phyloP scores from a whole-genome alignment of 2,329 filamentous ascomycete genomes.

The Aurifilum marmelostoma region DNA sequence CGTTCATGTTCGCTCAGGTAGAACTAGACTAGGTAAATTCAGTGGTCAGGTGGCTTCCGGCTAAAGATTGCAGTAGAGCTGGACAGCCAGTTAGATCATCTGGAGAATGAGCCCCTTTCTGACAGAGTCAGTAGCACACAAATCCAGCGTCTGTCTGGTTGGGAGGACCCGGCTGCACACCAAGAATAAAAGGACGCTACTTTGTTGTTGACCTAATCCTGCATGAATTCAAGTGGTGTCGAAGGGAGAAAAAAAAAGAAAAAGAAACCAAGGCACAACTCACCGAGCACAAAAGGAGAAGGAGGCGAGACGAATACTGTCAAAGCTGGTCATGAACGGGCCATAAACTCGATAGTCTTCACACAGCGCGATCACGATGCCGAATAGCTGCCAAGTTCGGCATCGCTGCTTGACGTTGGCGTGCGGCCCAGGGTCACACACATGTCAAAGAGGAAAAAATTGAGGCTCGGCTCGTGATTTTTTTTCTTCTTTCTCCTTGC shows the following conservation, averaged over 20 bases:
- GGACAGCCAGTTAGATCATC: background rate
- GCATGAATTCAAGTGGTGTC: background rate
- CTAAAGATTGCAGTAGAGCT: background rate
- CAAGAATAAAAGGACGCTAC: background rate
- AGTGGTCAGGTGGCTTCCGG: background rate
- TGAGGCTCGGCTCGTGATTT: conserved; percentile 3
- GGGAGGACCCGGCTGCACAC: background rate
- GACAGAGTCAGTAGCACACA: background rate
- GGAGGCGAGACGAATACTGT: background rate
- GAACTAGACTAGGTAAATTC: background rate
- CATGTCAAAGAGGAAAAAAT: background rate
- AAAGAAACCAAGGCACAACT: background rate
- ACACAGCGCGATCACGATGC: background rate
- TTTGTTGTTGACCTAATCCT: background rate
- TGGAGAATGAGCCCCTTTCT: background rate
- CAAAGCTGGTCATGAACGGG: background rate
- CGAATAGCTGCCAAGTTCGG: conserved; percentile 6
- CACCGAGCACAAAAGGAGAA: background rate
- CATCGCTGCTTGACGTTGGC: background rate
- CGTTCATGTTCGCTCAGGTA: background rate
- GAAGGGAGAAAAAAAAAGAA: no score
- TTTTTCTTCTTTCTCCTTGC: background rate
- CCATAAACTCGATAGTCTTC: background rate
- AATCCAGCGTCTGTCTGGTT: background rate
- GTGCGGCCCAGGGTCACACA: background rate